phyloP scores from a whole-genome alignment of 257 asterid genomes.

The Solanum chilense region DNA sequence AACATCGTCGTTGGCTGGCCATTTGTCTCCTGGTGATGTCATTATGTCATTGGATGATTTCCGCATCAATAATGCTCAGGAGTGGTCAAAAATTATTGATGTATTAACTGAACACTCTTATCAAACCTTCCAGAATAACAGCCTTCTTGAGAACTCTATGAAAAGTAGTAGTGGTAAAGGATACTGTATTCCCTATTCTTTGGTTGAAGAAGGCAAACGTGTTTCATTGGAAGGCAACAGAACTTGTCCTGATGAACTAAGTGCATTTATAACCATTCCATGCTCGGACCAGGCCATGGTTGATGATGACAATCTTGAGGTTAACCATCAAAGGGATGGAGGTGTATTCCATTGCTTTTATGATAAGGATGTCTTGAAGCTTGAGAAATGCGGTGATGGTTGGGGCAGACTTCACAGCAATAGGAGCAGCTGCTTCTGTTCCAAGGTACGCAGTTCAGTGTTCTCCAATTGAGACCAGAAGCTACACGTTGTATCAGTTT shows the following conservation, averaged over 20 bases:
- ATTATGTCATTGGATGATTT: constrained; percentile 44
- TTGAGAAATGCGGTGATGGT: constrained; percentile 41
- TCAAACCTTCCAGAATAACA: constrained; percentile 9
- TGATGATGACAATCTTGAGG: constrained; percentile 11
- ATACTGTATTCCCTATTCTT: constrained; percentile 57
- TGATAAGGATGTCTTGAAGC: constrained; percentile 65
- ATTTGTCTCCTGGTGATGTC: constrained; percentile 53
- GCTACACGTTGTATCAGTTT: neutral
- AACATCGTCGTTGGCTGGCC: constrained; percentile 51
- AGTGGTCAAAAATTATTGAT: constrained; percentile 44
- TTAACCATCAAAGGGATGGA: constrained; percentile 9
- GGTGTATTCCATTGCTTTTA: constrained; percentile 40
- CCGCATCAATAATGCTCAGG: constrained; percentile 40
- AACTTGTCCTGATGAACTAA: constrained; percentile 58
- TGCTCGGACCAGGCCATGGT: constrained; percentile 24
- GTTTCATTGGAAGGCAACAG: constrained; percentile 23
- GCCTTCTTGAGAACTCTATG: constrained; percentile 6
- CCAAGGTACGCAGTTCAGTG: constrained; percentile 33
- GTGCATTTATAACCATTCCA: constrained; percentile 37
- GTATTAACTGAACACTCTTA: constrained; percentile 25
- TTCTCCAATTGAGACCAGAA: neutral
- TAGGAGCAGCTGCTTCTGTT: constrained; percentile 48
- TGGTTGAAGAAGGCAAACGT: constrained; percentile 29
- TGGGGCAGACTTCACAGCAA: constrained; percentile 13
- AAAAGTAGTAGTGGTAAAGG: constrained; percentile 25